phyloP scores from a whole-genome alignment of 2,329 filamentous ascomycete species.

The Aureobasidium leucospermi region DNA sequence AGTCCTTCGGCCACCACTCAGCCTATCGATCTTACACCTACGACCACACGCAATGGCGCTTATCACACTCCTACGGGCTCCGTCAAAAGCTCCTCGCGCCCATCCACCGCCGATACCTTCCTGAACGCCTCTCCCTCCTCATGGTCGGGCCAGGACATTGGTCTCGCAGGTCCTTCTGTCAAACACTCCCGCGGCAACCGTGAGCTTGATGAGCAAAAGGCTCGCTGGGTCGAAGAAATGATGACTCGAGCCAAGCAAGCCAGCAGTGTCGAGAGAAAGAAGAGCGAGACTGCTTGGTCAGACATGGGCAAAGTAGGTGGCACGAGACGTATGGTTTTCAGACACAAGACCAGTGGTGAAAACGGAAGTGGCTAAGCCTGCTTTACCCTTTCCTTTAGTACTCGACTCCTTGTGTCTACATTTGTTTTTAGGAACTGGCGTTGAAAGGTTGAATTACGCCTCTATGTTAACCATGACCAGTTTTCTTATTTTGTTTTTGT shows the following conservation, averaged over 20 bases:
- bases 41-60: neutral
- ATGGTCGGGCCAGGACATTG: slow-evolving; percentile 43
- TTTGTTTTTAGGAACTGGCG: too few relatives aligned
- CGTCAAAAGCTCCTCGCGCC: slow-evolving; percentile 12
- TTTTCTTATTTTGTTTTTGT: too few relatives aligned
- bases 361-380: neutral
- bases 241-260: slow-evolving; percentile 70
- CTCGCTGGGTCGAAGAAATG: slow-evolving; percentile 76
- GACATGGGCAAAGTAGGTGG: slow-evolving; percentile 65
- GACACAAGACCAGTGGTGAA: neutral
- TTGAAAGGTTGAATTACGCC: too few relatives aligned
- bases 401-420: too few relatives aligned
- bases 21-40: neutral
- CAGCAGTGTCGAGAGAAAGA: slow-evolving; percentile 47
- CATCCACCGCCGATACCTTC: slow-evolving; percentile 18
- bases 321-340: slow-evolving; percentile 57
- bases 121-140: slow-evolving; percentile 20
- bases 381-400: too few relatives aligned
- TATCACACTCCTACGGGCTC: slow-evolving; percentile 3
- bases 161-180: slow-evolving; percentile 62
- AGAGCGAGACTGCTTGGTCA: slow-evolving; percentile 45
- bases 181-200: slow-evolving; percentile 29
- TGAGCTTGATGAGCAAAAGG: slow-evolving; percentile 57
- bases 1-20: neutral
- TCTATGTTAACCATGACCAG: too few relatives aligned